Evolutionary conservation across 352 stramenopile species (phyloP), one percentile per base, ranked within the genome.

Genomic region (Globisporangium sylvaticum): DNA sequence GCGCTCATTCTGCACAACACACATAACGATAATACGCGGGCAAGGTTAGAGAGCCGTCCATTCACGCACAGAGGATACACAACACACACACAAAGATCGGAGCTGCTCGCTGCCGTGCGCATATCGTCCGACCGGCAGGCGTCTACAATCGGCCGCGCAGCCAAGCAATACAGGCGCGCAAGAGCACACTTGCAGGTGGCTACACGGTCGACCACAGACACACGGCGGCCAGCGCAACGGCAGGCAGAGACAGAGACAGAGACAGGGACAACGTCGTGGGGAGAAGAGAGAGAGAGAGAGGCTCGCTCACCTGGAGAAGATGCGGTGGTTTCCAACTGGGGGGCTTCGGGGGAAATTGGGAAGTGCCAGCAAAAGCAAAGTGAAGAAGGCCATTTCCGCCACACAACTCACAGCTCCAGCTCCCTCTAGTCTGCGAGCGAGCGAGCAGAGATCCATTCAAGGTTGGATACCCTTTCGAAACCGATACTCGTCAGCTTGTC

Each of bases 1-100:
- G 79, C 74, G 76, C 81, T 92, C 84, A 89, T 91, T 64, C 54
- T 72, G 29, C 6, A 50, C 1, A 12, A 2, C 1, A 12, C 53
- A 25, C 48, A 24, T n/a, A 42, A 15, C 20, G 44, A 9, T 0
- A 56, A 57, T 10, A 58, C 24, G 12, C 55, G 27, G 12, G 18
- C 42, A 50, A 50, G 6, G 46, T 69, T 63, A 68, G 62, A 67
- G 5, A 62, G 4, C 32, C 12, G 20, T 42, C 29, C 25, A 50
- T 48, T 10, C 15, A 25, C n/a, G n/a, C n/a, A n/a, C n/a, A n/a
- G n/a, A n/a, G n/a, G n/a, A n/a, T n/a, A n/a, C n/a, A n/a, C n/a
- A n/a, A n/a, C n/a, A n/a, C n/a, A n/a, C n/a, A n/a, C n/a, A n/a
- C n/a, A 44, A 39, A 59, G 53, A 60, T 60, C 27, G 54, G 20